A percentile compares a stretch with the other conserved stretches of the same genome.
These are phyloP conservation scores for Thielaviopsis populi DNA, from an alignment of 2,329 filamentous ascomycete species.

Conservation along the genomic window DNA sequence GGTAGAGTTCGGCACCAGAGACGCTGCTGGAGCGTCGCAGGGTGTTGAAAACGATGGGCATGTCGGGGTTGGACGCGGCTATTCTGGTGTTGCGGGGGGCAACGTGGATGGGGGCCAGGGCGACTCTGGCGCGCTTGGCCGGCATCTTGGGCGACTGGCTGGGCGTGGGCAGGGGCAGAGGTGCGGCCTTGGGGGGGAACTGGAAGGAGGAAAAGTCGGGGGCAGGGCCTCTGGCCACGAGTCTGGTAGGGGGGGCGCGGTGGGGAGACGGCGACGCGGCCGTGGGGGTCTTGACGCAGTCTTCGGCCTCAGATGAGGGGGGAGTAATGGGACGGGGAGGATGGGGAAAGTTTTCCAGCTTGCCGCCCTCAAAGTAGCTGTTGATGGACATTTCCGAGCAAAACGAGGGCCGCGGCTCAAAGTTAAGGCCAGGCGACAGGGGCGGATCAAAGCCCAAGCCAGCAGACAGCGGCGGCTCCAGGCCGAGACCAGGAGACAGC, in stretches of 20 bases:
- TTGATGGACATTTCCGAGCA: conserved; percentile 16
- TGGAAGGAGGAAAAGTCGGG: conserved; percentile 15
- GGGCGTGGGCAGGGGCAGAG: conserved; percentile 1
- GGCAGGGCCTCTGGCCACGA: conserved; percentile 11
- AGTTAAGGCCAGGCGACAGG: conserved; percentile 5
- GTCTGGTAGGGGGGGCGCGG: conserved; percentile 1
- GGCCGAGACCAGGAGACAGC: conserved; percentile 5
- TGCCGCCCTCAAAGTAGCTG: conserved; percentile 15
- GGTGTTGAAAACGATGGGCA: not conserved
- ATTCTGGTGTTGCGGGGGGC: not conserved
- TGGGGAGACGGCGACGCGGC: conserved; percentile 1
- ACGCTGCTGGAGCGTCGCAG: conserved; percentile 13
- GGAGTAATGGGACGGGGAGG: conserved; percentile 11
- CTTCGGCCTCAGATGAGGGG: conserved; percentile 1
- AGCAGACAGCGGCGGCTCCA: not conserved
- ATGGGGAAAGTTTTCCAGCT: conserved; percentile 16
- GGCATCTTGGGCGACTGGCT: conserved; percentile 13
- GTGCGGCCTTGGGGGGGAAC: conserved; percentile 9
- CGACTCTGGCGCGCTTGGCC: not conserved
- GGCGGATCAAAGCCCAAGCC: not conserved
- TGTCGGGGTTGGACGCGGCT: conserved; percentile 10
- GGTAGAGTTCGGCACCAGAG: conserved; percentile 7
- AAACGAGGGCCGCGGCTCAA: conserved; percentile 14
- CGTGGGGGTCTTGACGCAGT: not conserved
- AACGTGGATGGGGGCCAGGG: not conserved